phyloP scores from a whole-genome alignment of 805 yeast species.

The Schwanniomyces yamadae region DNA sequence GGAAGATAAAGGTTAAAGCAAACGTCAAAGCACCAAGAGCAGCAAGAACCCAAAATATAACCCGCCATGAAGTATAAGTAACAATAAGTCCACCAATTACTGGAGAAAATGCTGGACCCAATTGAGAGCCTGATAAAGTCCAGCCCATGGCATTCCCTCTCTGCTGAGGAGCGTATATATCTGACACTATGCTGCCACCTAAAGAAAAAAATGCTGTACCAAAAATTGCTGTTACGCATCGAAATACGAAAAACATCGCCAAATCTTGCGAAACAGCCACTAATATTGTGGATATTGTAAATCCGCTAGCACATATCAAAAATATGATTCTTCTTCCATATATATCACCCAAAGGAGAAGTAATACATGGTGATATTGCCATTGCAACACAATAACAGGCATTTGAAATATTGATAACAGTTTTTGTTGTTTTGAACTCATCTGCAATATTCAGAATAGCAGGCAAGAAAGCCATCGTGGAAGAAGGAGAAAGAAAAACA shows the following conservation, averaged over 20 bases:
- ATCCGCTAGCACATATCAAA: conserved; percentile 36
- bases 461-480: conserved; percentile 48
- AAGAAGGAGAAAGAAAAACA: conserved; percentile 45
- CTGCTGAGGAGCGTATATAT: conserved; percentile 47
- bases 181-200: conserved; percentile 52
- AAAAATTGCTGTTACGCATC: conserved; percentile 48
- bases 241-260: conserved; percentile 53
- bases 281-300: conserved; percentile 16
- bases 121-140: conserved; percentile 48
- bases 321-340: conserved; percentile 51
- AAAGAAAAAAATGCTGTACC: conserved; percentile 56
- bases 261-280: conserved; percentile 51
- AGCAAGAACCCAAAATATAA: conserved; percentile 49
- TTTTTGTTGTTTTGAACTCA: conserved; percentile 45
- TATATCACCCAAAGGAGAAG: conserved; percentile 50
- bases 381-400: conserved; percentile 51
- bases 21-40: conserved; percentile 41
- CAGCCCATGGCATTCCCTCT: conserved; percentile 53
- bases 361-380: conserved; percentile 52
- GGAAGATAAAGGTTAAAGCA: conserved; percentile 28
- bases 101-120: conserved; percentile 56
- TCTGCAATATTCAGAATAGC: conserved; percentile 51
- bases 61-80: conserved; percentile 52
- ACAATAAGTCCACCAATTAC: conserved; percentile 54
- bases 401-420: conserved; percentile 47